Evolutionary conservation across 2,329 filamentous ascomycete genomes (phyloP).

Genomic region (Atkinsonella texensis): DNA sequence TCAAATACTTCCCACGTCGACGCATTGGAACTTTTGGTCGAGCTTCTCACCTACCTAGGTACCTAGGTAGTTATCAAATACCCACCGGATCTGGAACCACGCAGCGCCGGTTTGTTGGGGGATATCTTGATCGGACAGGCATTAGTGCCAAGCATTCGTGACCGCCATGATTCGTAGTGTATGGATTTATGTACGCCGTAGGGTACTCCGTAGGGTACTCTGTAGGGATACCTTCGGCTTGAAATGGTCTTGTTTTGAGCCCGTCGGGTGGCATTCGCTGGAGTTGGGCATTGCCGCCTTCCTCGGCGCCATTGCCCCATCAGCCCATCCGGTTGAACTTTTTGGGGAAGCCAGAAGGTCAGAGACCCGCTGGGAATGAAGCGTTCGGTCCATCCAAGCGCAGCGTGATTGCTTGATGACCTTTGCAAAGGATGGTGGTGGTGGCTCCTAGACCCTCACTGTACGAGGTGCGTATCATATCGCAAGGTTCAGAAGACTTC

Average conservation of each 20-base stretch:
- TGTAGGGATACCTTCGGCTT: neutral
- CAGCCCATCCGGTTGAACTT: neutral
- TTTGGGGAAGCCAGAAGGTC: neutral
- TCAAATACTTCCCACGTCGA: neutral
- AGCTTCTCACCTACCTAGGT: neutral
- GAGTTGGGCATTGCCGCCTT: neutral
- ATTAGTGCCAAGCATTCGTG: neutral
- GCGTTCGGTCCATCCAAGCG: slow-evolving; percentile 1
- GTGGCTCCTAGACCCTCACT: neutral
- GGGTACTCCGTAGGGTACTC: too few species aligned
- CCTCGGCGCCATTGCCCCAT: neutral
- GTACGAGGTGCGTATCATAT: neutral
- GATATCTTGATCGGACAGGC: neutral
- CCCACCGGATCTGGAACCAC: neutral
- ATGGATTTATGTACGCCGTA: neutral
- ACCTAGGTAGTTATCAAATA: neutral
- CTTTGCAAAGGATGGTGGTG: neutral
- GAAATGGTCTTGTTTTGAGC: neutral
- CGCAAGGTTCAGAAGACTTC: too few species aligned
- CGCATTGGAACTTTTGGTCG: neutral
- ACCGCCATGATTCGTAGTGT: neutral
- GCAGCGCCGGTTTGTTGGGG: neutral
- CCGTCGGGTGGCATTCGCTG: neutral
- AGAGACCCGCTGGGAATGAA: neutral
- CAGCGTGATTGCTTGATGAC: neutral